Evolutionary conservation across 2,329 filamentous ascomycete genomes (phyloP).

Genomic region (Claviceps purpurea): DNA sequence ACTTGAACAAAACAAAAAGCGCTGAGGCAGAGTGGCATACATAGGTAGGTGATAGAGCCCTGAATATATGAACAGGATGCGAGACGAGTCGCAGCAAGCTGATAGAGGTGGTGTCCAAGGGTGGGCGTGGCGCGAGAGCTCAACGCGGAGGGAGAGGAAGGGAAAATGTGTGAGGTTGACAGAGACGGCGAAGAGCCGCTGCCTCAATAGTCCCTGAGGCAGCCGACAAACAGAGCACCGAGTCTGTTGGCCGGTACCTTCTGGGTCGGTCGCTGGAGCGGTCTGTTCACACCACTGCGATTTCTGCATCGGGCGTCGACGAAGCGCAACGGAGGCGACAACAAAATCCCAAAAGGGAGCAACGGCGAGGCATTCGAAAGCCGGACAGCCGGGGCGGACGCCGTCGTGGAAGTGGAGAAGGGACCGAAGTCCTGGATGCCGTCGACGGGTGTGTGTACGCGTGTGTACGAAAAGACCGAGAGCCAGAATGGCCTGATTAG

Average conservation of each 20-base stretch:
- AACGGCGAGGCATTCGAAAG: slow-evolving; percentile 1
- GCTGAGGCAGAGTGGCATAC: slow-evolving; percentile 12
- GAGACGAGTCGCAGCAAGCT: slow-evolving; percentile 14
- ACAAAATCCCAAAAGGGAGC: slow-evolving; percentile 6
- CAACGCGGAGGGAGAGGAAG: not conserved
- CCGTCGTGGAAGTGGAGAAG: slow-evolving; percentile 10
- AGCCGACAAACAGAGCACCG: not conserved
- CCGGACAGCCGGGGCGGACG: slow-evolving; percentile 10
- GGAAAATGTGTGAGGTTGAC: not conserved
- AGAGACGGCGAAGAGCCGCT: not conserved
- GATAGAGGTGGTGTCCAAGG: slow-evolving; percentile 16
- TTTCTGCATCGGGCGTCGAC: slow-evolving; percentile 7
- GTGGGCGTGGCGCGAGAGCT: slow-evolving; percentile 1
- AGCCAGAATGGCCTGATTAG: slow-evolving; percentile 12
- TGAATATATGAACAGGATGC: not conserved
- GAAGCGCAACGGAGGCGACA: slow-evolving; percentile 3
- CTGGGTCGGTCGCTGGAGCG: slow-evolving; percentile 7
- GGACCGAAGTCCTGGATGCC: slow-evolving; percentile 4
- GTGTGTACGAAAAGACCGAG: slow-evolving; percentile 2
- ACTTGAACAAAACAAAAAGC: slow-evolving; percentile 9
- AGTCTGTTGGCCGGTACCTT: slow-evolving; percentile 4
- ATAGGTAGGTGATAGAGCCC: slow-evolving; percentile 9
- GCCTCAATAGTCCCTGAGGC: slow-evolving; percentile 1
- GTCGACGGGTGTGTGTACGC: not conserved
- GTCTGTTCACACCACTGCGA: slow-evolving; percentile 6